Evolutionary conservation across 768 basidiomycete genomes (phyloP).

Genomic region (Kwoniella sp.): DNA sequence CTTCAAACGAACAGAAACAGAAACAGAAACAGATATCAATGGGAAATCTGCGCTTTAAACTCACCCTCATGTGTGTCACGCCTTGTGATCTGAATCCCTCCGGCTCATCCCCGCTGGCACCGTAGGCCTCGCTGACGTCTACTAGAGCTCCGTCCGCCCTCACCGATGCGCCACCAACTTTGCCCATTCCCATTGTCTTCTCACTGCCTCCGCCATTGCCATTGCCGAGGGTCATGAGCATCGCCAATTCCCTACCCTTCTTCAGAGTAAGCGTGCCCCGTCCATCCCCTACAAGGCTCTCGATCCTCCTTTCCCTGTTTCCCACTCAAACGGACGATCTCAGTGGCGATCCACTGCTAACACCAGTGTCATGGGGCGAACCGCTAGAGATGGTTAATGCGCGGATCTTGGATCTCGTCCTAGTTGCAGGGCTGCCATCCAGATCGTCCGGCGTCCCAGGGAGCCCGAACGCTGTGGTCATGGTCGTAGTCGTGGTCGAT

Average conservation of each 20-base stretch:
- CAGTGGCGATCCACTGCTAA: neutral
- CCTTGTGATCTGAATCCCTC: constrained; percentile 39
- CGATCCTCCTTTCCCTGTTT: constrained; percentile 3
- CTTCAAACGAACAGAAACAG: neutral
- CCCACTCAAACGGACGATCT: neutral
- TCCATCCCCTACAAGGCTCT: constrained; percentile 33
- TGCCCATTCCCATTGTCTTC: neutral
- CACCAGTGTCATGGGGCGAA: neutral
- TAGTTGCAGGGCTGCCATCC: constrained; percentile 34
- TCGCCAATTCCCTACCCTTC: constrained; percentile 37
- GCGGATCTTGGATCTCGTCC: constrained; percentile 39
- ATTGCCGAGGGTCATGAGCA: constrained; percentile 16
- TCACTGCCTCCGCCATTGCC: neutral
- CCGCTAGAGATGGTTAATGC: constrained; percentile 1
- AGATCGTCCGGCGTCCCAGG: neutral
- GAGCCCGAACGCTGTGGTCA: neutral
- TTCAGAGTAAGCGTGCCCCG: constrained; percentile 37
- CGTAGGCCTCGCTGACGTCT: constrained; percentile 54
- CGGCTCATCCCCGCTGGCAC: constrained; percentile 46
- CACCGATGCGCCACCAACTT: constrained; percentile 13
- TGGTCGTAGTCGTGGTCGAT: neutral
- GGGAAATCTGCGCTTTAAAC: too few relatives aligned
- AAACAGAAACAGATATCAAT: too few relatives aligned
- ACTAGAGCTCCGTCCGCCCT: constrained; percentile 36
- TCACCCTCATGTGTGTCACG: constrained; percentile 7